Evolutionary conservation across 495 filamentous ascomycete genomes (phyloP).

Genomic region (Antarctomyces pellizariae): DNA sequence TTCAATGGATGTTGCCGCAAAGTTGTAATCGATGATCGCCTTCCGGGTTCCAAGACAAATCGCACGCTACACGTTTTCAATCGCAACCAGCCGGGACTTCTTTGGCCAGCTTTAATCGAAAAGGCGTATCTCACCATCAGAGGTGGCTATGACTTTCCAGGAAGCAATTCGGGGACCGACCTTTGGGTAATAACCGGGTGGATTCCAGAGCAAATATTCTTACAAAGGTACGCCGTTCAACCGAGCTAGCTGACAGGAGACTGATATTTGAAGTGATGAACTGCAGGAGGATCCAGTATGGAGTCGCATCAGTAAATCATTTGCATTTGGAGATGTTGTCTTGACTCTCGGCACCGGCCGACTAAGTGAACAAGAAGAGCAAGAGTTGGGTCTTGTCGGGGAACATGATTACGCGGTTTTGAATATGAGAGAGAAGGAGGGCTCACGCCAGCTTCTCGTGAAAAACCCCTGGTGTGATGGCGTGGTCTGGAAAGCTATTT

Average conservation of each 20-base stretch:
- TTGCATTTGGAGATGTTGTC: constrained; percentile 58
- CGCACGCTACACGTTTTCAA: constrained; percentile 74
- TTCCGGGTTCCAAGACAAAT: constrained; percentile 51
- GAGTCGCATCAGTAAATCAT: constrained; percentile 51
- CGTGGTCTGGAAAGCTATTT: constrained; percentile 34
- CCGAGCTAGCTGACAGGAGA: no score
- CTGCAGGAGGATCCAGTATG: constrained; percentile 51
- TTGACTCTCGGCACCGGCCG: constrained; percentile 79
- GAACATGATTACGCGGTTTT: constrained; percentile 91
- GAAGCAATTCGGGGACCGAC: constrained; percentile 94
- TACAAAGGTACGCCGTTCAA: constrained; percentile 32
- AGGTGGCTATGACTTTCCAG: constrained; percentile 93
- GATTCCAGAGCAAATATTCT: constrained; percentile 88
- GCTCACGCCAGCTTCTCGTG: constrained; percentile 45
- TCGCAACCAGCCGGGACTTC: constrained; percentile 43
- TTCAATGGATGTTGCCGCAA: constrained; percentile 86
- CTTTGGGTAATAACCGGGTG: constrained; percentile 78
- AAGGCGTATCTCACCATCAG: constrained; percentile 96
- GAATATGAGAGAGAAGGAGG: constrained; percentile 43
- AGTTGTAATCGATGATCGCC: constrained; percentile 76
- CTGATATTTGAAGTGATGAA: constrained; percentile 29
- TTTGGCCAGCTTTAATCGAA: constrained; percentile 89
- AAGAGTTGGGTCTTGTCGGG: constrained; percentile 54
- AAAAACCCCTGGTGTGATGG: constrained; percentile 95
- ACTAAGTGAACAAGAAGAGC: constrained; percentile 46